Evolutionary conservation across 2,329 filamentous ascomycete genomes (phyloP).

Genomic region (Capronia coronata): DNA sequence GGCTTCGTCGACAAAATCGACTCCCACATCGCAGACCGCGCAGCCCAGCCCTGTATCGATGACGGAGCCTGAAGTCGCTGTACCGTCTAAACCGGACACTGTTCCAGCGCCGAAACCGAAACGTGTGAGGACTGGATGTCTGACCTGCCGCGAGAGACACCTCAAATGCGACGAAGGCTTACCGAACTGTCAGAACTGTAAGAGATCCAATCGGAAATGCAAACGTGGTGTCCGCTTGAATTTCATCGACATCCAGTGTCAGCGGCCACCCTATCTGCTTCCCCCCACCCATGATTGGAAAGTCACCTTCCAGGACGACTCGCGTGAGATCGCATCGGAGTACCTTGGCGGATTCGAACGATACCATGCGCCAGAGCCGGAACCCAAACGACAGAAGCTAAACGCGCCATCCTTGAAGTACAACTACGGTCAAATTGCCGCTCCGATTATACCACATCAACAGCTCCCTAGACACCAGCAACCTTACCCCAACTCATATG

Average conservation of each 20-base stretch:
- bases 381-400: conserved; percentile 30
- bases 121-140: conserved; percentile 79
- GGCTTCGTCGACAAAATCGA: conserved; percentile 24
- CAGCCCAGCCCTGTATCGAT: conserved; percentile 25
- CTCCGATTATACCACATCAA: conserved; percentile 40
- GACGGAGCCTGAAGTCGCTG: conserved; percentile 20
- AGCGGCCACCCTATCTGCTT: conserved; percentile 53
- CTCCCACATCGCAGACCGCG: conserved; percentile 21
- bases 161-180: conserved; percentile 80
- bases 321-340: conserved; percentile 79
- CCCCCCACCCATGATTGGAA: conserved; percentile 58
- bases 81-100: conserved; percentile 15
- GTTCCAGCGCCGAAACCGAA: conserved; percentile 57
- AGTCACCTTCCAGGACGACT: conserved; percentile 83
- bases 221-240: conserved; percentile 82
- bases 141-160: conserved; percentile 84
- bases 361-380: conserved; percentile 56
- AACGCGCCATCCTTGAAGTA: conserved; percentile 28
- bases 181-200: conserved; percentile 68
- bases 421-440: conserved; percentile 32
- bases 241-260: conserved; percentile 78
- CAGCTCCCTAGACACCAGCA: conserved; percentile 38
- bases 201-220: conserved; percentile 78
- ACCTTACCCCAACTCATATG: conserved; percentile 32
- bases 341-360: conserved; percentile 71